Evolutionary conservation across 352 stramenopile genomes (phyloP), one percentile per base, ranked within the genome.

Genomic region (Paralagenidium karlingii): DNA sequence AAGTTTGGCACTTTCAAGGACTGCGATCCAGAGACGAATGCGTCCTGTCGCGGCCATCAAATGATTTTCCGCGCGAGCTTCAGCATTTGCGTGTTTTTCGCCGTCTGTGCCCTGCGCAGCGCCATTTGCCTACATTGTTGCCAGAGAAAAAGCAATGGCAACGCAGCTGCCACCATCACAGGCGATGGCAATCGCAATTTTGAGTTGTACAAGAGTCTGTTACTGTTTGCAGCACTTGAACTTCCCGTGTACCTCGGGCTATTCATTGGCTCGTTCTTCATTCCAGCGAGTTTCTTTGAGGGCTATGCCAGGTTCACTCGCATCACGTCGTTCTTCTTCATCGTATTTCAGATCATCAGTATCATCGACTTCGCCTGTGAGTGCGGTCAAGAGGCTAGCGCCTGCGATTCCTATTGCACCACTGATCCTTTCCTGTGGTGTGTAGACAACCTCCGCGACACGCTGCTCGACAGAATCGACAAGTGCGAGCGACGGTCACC

Each of bases 301-400:
- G 70, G 66, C 18, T 85, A 81, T 43, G 57, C 60, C 21, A 53
- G 70, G 37, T 75, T 71, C 20, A 44, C 70, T 0, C 50, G 67
- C 8, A 60, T 85, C 2, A 43, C 63, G 2, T 88, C 74, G 1
- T 59, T 65, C n/a, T 53, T 77, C 39, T 88, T 88, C 55, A 81
- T 88, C 27, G 58, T 88, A 21, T 82, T 88, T 36, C 74, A 88
- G 51, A 77, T 88, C 33, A 53, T 79, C 36, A 82, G 63, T 41
- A 83, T 88, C 51, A 58, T 85, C 46, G 76, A 74, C 40, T 66
- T 71, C 16, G 74, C 68, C 24, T 85, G 74, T 84, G 34, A 63
- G 55, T 82, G 61, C 22, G 11, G 13, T 19, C n/a, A n/a, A n/a
- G n/a, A n/a, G n/a, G n/a, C n/a, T n/a, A n/a, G n/a, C n/a, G n/a